Evolutionary conservation across 2,329 filamentous ascomycete species (phyloP).

Genomic region (Ceratocystis harringtonii): DNA sequence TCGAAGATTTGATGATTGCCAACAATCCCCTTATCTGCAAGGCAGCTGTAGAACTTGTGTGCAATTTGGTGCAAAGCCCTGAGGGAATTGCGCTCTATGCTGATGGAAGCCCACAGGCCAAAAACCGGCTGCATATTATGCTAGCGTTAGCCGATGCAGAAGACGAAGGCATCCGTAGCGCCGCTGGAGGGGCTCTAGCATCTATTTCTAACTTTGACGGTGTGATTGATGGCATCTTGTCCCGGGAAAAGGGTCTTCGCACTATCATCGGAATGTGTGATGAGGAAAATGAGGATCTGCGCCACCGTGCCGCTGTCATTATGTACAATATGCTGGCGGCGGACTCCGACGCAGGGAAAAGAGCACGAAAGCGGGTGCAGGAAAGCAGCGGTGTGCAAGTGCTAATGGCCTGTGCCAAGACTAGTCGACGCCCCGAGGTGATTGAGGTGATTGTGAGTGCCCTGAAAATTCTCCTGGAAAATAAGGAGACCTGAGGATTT

Average conservation of each 20-base stretch:
- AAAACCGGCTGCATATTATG: conserved; percentile 64
- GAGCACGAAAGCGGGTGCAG: conserved; percentile 45
- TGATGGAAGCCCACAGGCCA: conserved; percentile 50
- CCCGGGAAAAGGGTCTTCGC: conserved; percentile 54
- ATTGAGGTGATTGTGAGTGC: conserved; percentile 57
- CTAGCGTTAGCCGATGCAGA: conserved; percentile 79
- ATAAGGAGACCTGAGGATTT: conserved; percentile 19
- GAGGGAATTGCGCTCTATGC: conserved; percentile 55
- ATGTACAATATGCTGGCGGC: conserved; percentile 56
- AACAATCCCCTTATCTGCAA: conserved; percentile 63
- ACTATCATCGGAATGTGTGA: conserved; percentile 68
- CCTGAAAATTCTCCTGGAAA: conserved; percentile 49
- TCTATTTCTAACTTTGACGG: conserved; percentile 66
- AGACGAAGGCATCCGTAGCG: conserved; percentile 61
- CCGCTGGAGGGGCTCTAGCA: conserved; percentile 77
- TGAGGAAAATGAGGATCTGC: conserved; percentile 54
- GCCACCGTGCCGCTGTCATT: conserved; percentile 60
- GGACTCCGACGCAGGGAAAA: conserved; percentile 48
- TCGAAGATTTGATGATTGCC: conserved; percentile 73
- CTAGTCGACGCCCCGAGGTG: conserved; percentile 53
- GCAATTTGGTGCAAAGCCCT: conserved; percentile 65
- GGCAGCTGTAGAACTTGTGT: conserved; percentile 75
- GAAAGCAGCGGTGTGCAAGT: conserved; percentile 49
- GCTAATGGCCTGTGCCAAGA: conserved; percentile 55
- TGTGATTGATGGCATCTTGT: conserved; percentile 55